Percentiles rank a stretch among this genome's conserved stretches.
phyloP scores from a whole-genome alignment of 2,329 filamentous ascomycete genomes.

The Zasmidium angulare region DNA sequence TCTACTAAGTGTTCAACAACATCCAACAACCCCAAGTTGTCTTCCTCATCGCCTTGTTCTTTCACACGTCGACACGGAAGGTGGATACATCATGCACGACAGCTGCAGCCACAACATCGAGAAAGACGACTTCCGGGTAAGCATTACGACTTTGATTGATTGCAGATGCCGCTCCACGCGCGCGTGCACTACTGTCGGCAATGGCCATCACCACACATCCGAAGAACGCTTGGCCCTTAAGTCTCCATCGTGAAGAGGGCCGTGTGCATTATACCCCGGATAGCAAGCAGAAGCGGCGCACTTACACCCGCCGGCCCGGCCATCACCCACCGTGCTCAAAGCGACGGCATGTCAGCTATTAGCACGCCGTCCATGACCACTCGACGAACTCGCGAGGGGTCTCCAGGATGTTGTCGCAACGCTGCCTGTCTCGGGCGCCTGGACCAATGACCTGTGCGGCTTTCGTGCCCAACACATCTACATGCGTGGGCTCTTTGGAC shows the following conservation, averaged over 20 bases:
- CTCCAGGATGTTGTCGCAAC: conserved; percentile 4
- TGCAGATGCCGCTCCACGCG: not conserved
- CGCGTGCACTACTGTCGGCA: not conserved
- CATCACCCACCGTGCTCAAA: not conserved
- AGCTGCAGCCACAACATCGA: no score
- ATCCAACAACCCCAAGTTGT: no score
- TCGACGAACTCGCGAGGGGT: not conserved
- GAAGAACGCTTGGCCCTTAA: not conserved
- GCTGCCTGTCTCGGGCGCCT: no score
- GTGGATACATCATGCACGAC: not conserved
- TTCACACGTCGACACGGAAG: no score
- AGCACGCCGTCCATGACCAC: not conserved
- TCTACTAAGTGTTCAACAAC: no score
- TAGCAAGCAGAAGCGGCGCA: not conserved
- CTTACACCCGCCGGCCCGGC: not conserved
- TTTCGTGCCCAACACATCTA: not conserved
- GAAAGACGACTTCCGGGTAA: no score
- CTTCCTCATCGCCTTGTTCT: no score
- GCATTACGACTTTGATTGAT: not conserved
- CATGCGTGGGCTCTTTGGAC: not conserved
- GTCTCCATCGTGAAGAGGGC: not conserved
- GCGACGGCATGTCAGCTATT: not conserved
- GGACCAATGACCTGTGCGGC: not conserved
- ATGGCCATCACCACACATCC: not conserved
- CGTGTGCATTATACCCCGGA: not conserved